phyloP scores from a whole-genome alignment of 73 alveolate genomes.

The Tetrahymena thermophila region DNA sequence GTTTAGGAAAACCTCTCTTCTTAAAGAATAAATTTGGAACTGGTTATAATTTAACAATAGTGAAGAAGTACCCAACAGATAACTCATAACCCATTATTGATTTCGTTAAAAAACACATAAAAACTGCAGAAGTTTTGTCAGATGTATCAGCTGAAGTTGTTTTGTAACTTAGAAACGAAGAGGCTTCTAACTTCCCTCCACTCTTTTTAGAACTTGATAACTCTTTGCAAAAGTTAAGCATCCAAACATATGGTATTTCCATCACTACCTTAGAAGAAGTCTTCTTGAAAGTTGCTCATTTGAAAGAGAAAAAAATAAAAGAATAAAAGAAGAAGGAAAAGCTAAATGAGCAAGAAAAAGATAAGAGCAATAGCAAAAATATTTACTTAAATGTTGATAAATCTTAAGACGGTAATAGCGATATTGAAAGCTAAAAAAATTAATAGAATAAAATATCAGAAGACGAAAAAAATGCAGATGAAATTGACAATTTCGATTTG shows the following conservation, averaged over 20 bases:
- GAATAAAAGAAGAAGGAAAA: too few species aligned
- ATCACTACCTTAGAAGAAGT: constrained; percentile 94
- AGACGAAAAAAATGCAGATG: background rate
- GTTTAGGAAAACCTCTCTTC: constrained; percentile 89
- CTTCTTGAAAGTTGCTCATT: constrained; percentile 72
- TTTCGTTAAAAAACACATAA: constrained; percentile 20
- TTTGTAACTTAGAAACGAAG: constrained; percentile 56
- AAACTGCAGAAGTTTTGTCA: constrained; percentile 6
- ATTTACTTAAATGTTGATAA: too few species aligned
- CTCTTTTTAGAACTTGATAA: constrained; percentile 66
- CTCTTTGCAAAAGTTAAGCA: constrained; percentile 46
- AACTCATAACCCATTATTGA: constrained; percentile 11
- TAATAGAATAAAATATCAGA: background rate
- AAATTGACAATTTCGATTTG: constrained; percentile 51
- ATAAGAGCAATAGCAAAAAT: too few species aligned
- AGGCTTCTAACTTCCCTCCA: constrained; percentile 47
- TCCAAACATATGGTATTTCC: constrained; percentile 81
- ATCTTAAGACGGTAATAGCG: too few species aligned
- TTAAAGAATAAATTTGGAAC: constrained; percentile 90
- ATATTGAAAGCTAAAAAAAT: too few species aligned
- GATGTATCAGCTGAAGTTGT: constrained; percentile 67
- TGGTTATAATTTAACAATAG: constrained; percentile 72
- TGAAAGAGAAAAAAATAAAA: constrained; percentile 57
- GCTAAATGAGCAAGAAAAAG: too few species aligned
- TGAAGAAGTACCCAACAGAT: constrained; percentile 30